Evolutionary conservation across 768 basidiomycete species (phyloP).

Genomic region (Suillus weaverae): DNA sequence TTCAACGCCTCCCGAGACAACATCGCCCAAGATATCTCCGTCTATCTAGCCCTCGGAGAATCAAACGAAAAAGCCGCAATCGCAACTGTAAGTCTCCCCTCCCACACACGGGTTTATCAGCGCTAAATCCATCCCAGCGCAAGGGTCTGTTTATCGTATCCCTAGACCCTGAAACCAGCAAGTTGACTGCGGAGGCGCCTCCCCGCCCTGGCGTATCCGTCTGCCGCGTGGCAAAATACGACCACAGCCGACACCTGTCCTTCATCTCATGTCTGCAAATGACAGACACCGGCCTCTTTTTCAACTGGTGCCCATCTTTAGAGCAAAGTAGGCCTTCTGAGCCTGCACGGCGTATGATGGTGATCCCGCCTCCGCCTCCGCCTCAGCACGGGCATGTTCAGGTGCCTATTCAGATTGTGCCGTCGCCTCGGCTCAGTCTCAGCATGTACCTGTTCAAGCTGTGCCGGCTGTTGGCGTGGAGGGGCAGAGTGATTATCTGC

Average conservation of each 20-base stretch:
- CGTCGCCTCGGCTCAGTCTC: not conserved
- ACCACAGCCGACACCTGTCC: constrained; percentile 16
- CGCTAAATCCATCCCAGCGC: constrained; percentile 1
- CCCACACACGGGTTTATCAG: not conserved
- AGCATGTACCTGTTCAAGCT: not conserved
- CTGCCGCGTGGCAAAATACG: constrained; percentile 18
- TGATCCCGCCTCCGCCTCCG: not conserved
- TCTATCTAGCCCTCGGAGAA: constrained; percentile 51
- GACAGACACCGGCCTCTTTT: constrained; percentile 51
- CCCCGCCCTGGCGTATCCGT: constrained; percentile 33
- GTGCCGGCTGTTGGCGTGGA: not conserved
- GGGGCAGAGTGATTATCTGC: not conserved
- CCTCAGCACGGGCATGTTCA: not conserved
- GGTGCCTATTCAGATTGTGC: not conserved
- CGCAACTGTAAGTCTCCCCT: constrained; percentile 42
- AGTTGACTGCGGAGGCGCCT: constrained; percentile 28
- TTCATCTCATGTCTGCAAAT: constrained; percentile 54
- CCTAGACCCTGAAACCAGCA: constrained; percentile 23
- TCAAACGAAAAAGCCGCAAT: constrained; percentile 41
- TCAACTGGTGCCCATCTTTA: constrained; percentile 43
- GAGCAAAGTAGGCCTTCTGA: not conserved
- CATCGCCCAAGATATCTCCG: constrained; percentile 27
- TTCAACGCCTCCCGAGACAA: constrained; percentile 19
- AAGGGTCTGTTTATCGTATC: constrained; percentile 30
- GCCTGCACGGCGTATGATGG: not conserved